A percentile compares a stretch with the other conserved stretches of the same genome.
Evolutionary conservation across 495 filamentous ascomycete genomes (phyloP).

Genomic region (Talaromyces stipitatus): DNA sequence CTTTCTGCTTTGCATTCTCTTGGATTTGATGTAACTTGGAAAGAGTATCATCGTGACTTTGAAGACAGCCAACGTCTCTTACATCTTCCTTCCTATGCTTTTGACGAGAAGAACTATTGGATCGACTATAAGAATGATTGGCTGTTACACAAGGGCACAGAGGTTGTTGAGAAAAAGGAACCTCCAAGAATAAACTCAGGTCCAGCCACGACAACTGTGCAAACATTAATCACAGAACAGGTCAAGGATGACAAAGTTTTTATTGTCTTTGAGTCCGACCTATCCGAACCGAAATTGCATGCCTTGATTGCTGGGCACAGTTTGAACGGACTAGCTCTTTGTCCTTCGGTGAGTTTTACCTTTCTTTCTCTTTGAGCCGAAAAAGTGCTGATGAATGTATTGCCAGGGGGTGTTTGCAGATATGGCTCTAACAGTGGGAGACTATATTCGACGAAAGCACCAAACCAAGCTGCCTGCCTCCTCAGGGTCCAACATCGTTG

Average conservation of each 20-base stretch:
- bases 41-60: slow-evolving; percentile 58
- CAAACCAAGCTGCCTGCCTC: neutral
- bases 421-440: slow-evolving; percentile 67
- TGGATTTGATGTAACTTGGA: slow-evolving; percentile 56
- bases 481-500: neutral
- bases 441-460: slow-evolving; percentile 39
- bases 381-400: neutral
- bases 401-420: slow-evolving; percentile 63
- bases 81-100: slow-evolving; percentile 56
- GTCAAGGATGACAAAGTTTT: slow-evolving; percentile 45
- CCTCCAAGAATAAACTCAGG: slow-evolving; percentile 7
- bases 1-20: slow-evolving; percentile 48
- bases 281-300: slow-evolving; percentile 51
- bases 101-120: slow-evolving; percentile 73
- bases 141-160: slow-evolving; percentile 35
- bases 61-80: slow-evolving; percentile 45
- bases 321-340: slow-evolving; percentile 56
- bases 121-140: slow-evolving; percentile 61
- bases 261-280: slow-evolving; percentile 59
- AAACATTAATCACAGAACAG: slow-evolving; percentile 52
- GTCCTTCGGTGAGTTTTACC: slow-evolving; percentile 26
- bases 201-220: slow-evolving; percentile 44
- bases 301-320: slow-evolving; percentile 58
- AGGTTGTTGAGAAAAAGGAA: slow-evolving; percentile 9
- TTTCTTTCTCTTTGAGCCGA: neutral